Conservation (phyloP, 257 asterid genomes). For the Fraxinus excelsior region DNA sequence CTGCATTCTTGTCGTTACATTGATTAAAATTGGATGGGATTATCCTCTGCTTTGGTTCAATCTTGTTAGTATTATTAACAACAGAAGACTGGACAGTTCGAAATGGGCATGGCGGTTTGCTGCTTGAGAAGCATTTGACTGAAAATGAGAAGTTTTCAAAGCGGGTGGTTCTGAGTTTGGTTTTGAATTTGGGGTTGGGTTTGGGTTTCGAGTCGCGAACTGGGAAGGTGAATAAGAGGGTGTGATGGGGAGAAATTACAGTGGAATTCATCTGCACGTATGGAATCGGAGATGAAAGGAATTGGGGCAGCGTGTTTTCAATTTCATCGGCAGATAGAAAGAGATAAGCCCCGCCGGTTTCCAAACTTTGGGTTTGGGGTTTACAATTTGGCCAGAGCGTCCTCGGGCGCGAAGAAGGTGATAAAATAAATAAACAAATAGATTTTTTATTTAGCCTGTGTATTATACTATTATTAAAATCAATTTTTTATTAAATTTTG, state of each 20-base stretch:
- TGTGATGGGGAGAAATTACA: background rate
- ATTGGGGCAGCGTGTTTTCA: background rate
- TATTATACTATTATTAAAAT: too few relatives aligned
- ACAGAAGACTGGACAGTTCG: slow-evolving; percentile 29
- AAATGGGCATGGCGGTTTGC: slow-evolving; percentile 20
- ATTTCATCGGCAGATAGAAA: background rate
- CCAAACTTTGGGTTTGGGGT: too few relatives aligned
- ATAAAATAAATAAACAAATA: too few relatives aligned
- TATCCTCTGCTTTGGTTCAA: background rate
- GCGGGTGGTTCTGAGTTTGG: slow-evolving; percentile 21
- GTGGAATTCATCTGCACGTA: slow-evolving; percentile 42
- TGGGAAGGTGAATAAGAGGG: background rate
- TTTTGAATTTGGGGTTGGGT: slow-evolving; percentile 19
- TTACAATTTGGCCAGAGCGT: too few relatives aligned
- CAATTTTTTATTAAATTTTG: too few relatives aligned
- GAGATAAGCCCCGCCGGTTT: background rate
- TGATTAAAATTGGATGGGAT: slow-evolving; percentile 16
- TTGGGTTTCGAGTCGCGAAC: slow-evolving; percentile 29
- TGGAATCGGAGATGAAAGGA: background rate
- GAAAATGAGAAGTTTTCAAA: slow-evolving; percentile 29
- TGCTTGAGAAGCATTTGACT: slow-evolving; percentile 29
- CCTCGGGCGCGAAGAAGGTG: too few relatives aligned
- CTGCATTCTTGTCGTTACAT: slow-evolving; percentile 28
- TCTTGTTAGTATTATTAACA: background rate
- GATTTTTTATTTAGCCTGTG: too few relatives aligned